Percentiles rank a stretch among this genome's conserved stretches.
Evolutionary conservation across 257 asterid genomes (phyloP).

Genomic region (Vinca minor): DNA sequence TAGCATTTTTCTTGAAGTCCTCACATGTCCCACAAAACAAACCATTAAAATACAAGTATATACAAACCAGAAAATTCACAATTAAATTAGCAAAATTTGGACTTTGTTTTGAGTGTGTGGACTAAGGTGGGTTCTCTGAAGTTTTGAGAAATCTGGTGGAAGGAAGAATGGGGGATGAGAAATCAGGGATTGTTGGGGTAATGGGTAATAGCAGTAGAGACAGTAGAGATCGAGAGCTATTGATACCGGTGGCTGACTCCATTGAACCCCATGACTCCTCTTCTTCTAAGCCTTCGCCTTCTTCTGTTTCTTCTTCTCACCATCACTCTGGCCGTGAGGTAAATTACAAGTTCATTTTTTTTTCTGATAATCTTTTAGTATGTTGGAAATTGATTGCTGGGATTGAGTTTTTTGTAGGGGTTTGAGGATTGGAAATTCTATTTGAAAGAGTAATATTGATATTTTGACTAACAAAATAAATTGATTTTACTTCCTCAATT

Average conservation of each 20-base stretch:
- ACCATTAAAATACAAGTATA: background rate
- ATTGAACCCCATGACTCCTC: constrained; percentile 39
- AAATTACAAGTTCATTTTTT: background rate
- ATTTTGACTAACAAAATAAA: no score
- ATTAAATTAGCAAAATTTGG: background rate
- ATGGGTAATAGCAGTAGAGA: constrained; percentile 47
- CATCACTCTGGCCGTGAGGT: constrained; percentile 84
- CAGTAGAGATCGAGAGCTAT: constrained; percentile 92
- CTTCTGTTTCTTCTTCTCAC: constrained; percentile 52
- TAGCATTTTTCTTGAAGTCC: constrained; percentile 10
- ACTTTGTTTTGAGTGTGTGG: background rate
- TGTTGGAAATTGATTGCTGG: background rate
- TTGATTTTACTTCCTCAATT: constrained; percentile 1
- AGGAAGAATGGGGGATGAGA: constrained; percentile 63
- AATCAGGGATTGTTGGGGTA: constrained; percentile 38
- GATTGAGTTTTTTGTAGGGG: background rate
- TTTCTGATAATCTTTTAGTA: background rate
- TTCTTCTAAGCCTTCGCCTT: constrained; percentile 41
- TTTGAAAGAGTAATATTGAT: no score
- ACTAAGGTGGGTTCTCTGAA: background rate
- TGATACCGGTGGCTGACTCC: constrained; percentile 73
- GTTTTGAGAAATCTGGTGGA: background rate
- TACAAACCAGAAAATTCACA: background rate
- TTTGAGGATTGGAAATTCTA: no score
- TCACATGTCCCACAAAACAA: constrained; percentile 4